Evolutionary conservation across 2,329 filamentous ascomycete species (phyloP).

Genomic region (Dothidotthia symphoricarpi): DNA sequence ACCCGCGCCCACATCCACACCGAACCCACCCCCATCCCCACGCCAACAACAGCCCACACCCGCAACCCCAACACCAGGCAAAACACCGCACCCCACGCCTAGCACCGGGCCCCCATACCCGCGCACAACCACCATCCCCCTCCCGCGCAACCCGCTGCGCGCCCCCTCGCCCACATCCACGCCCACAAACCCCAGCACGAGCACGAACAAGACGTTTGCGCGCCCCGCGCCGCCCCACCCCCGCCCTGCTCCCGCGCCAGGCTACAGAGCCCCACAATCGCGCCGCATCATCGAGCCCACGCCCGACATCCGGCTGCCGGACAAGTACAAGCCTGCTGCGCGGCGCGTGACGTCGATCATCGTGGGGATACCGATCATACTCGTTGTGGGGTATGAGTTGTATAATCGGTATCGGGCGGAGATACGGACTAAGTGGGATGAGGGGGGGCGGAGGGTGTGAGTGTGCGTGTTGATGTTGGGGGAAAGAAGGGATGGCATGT

Average conservation of each 20-base stretch:
- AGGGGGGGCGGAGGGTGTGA: slow-evolving; percentile 2
- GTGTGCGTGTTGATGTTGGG: no score
- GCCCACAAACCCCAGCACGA: slow-evolving; percentile 2
- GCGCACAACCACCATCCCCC: slow-evolving; percentile 24
- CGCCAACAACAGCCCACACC: slow-evolving; percentile 3
- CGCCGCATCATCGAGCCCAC: slow-evolving; percentile 23
- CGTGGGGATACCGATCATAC: slow-evolving; percentile 34
- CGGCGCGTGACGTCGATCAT: slow-evolving; percentile 36
- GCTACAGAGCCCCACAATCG: slow-evolving; percentile 3
- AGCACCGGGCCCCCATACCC: slow-evolving; percentile 3
- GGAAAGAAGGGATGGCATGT: not conserved
- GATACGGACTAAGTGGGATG: slow-evolving; percentile 17
- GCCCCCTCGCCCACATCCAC: slow-evolving; percentile 12
- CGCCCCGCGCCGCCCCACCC: slow-evolving; percentile 6
- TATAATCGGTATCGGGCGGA: slow-evolving; percentile 25
- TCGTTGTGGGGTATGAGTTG: slow-evolving; percentile 37
- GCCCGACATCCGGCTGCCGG: slow-evolving; percentile 20
- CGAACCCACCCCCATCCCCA: slow-evolving; percentile 1
- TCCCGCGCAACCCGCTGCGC: slow-evolving; percentile 18
- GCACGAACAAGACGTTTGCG: no score
- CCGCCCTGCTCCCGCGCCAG: slow-evolving; percentile 3
- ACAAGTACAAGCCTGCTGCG: slow-evolving; percentile 35
- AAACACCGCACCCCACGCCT: not conserved
- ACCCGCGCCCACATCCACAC: not conserved
- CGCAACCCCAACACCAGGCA: slow-evolving; percentile 6